Evolutionary conservation across 257 asterid species (phyloP).

Genomic region (Craterostigma plantagineum): DNA sequence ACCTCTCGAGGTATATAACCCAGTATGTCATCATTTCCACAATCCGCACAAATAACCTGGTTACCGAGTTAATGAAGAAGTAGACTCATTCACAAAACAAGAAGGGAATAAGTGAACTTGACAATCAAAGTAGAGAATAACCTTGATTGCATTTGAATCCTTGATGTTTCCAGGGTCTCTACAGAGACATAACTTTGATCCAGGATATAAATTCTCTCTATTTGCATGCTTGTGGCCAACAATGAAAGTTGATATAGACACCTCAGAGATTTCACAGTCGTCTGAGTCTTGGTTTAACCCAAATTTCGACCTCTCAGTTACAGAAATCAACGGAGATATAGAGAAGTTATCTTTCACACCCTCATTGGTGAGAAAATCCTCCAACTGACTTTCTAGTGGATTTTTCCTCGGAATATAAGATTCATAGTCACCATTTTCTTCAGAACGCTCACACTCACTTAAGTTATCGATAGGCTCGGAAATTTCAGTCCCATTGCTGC

Average conservation of each 20-base stretch:
- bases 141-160: constrained; percentile 84
- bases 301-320: constrained; percentile 13
- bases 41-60: constrained; percentile 57
- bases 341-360: constrained; percentile 6
- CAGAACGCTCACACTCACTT: constrained; percentile 13
- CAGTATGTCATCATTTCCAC: constrained; percentile 27
- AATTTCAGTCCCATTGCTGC: constrained; percentile 8
- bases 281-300: constrained; percentile 15
- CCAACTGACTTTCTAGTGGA: constrained; percentile 10
- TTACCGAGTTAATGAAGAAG: constrained; percentile 7
- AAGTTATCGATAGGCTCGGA: constrained; percentile 8
- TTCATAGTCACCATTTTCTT: constrained; percentile 10
- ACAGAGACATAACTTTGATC: constrained; percentile 35
- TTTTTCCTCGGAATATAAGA: constrained; percentile 2
- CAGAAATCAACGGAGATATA: constrained; percentile 12
- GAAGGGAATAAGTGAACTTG: constrained; percentile 5
- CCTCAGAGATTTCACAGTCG: constrained; percentile 19
- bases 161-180: constrained; percentile 65
- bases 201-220: constrained; percentile 24
- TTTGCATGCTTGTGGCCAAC: constrained; percentile 76
- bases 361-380: constrained; percentile 13
- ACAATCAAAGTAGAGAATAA: constrained; percentile 13
- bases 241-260: constrained; percentile 40
- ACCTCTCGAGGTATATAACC: constrained; percentile 81
- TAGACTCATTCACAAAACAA: constrained; percentile 3